phyloP scores from a whole-genome alignment of 169 alveolate species.

The Ichthyophthirius multifiliis region DNA sequence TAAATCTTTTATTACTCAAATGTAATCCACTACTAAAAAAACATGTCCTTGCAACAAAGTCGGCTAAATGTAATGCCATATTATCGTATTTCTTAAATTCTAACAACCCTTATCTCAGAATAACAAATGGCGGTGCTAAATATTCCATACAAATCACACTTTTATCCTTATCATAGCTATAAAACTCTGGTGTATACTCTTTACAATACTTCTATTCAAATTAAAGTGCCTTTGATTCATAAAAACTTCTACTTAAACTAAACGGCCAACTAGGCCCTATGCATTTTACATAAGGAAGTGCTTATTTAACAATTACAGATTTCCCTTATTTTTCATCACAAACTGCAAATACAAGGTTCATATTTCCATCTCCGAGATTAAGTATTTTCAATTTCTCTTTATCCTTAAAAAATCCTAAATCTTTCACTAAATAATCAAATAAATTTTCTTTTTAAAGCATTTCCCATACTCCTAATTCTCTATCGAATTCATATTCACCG shows the following conservation, averaged over 20 bases:
- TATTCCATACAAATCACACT: conserved; percentile 5
- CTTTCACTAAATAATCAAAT: background rate
- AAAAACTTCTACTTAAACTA: conserved; percentile 16
- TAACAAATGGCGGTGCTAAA: conserved; percentile 8
- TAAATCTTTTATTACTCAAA: background rate
- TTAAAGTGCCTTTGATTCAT: background rate
- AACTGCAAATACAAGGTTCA: conserved; percentile 11
- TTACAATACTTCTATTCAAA: background rate
- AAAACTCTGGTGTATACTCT: background rate
- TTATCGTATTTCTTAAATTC: background rate
- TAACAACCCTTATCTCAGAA: conserved; percentile 10
- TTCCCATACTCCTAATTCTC: background rate
- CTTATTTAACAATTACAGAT: background rate
- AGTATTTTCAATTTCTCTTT: background rate
- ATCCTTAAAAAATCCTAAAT: background rate
- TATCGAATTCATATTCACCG: conserved; percentile 10
- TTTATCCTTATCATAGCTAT: background rate
- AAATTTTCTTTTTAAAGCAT: background rate
- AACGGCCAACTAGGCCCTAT: conserved; percentile 16
- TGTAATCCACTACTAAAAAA: background rate
- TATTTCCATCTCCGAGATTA: conserved; percentile 8
- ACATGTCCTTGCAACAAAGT: background rate
- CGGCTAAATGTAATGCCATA: background rate
- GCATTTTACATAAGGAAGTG: conserved; percentile 4
- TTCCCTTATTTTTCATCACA: background rate